A percentile compares a stretch with the other conserved stretches of the same genome.
Evolutionary conservation across 345 rosid species (phyloP).

Genomic region (Triadica sebifera): DNA sequence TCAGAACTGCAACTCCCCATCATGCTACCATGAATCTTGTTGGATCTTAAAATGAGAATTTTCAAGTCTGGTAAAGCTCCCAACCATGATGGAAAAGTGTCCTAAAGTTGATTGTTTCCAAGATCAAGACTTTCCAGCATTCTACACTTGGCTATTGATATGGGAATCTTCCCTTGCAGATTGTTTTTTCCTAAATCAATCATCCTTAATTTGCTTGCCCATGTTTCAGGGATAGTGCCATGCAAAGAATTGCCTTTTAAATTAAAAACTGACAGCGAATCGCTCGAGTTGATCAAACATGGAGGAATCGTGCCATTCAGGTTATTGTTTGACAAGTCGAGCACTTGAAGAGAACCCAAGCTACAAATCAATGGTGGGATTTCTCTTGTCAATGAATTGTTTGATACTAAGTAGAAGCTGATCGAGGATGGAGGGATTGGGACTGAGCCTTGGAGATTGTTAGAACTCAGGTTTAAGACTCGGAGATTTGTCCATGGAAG

Average conservation of each 20-base stretch:
- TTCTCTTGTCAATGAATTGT: conserved; percentile 18
- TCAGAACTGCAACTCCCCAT: background rate
- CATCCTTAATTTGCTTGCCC: background rate
- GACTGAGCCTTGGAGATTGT: conserved; percentile 19
- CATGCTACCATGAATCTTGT: background rate
- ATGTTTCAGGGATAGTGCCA: background rate
- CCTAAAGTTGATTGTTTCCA: background rate
- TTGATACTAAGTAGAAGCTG: rapidly evolving
- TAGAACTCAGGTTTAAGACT: background rate
- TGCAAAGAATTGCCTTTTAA: background rate
- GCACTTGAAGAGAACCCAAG: no score
- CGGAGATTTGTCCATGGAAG: background rate
- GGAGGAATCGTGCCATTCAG: conserved; percentile 15
- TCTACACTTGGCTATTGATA: conserved; percentile 1
- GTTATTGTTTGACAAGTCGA: no score
- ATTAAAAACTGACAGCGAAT: background rate
- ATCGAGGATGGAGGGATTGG: conserved; percentile 10
- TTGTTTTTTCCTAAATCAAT: background rate
- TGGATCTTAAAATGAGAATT: background rate
- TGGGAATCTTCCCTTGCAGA: background rate
- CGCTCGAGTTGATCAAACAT: conserved; percentile 23
- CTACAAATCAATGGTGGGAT: conserved; percentile 17
- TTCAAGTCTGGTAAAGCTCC: background rate
- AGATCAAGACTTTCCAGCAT: background rate
- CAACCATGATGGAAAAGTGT: conserved; percentile 1